Percentiles rank a stretch among this genome's conserved stretches.
Conservation (phyloP, 768 basidiomycete genomes). For the Boletus rubroflammeus region DNA sequence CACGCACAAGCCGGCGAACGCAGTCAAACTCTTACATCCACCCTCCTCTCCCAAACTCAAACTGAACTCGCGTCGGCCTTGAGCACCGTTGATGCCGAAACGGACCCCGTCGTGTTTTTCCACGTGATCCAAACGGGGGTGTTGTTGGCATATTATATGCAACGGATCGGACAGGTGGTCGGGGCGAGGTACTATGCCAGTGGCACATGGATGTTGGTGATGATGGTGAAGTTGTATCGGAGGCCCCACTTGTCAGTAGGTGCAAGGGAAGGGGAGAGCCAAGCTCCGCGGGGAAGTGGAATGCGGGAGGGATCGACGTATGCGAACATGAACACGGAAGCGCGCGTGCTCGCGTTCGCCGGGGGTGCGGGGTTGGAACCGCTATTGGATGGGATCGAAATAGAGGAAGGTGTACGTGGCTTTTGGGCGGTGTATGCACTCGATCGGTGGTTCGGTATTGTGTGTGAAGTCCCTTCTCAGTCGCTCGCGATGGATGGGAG, state of each 20-base stretch:
- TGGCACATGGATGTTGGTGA: slow-evolving; percentile 43
- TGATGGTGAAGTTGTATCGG: slow-evolving; percentile 47
- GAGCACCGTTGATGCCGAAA: slow-evolving; percentile 35
- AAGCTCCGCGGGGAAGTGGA: background rate
- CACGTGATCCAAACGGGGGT: slow-evolving; percentile 60
- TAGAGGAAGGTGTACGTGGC: slow-evolving; percentile 36
- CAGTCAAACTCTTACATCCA: background rate
- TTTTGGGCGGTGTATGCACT: slow-evolving; percentile 37
- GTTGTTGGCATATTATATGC: slow-evolving; percentile 64
- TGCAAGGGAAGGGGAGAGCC: background rate
- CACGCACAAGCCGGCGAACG: slow-evolving; percentile 28
- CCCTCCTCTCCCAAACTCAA: slow-evolving; percentile 47
- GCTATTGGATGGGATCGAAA: slow-evolving; percentile 31
- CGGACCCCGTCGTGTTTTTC: slow-evolving; percentile 39
- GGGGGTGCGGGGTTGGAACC: slow-evolving; percentile 27
- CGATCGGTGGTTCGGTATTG: slow-evolving; percentile 33
- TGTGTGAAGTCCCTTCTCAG: slow-evolving; percentile 21
- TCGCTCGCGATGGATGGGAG: slow-evolving; percentile 24
- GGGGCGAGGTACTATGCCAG: slow-evolving; percentile 59
- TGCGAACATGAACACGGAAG: background rate
- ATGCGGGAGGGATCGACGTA: background rate
- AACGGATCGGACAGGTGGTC: slow-evolving; percentile 53
- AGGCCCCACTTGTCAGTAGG: background rate
- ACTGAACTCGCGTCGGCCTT: slow-evolving; percentile 43
- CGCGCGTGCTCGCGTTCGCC: slow-evolving; percentile 8